phyloP scores from a whole-genome alignment of 2,329 filamentous ascomycete species.

The Epichloe festucae region DNA sequence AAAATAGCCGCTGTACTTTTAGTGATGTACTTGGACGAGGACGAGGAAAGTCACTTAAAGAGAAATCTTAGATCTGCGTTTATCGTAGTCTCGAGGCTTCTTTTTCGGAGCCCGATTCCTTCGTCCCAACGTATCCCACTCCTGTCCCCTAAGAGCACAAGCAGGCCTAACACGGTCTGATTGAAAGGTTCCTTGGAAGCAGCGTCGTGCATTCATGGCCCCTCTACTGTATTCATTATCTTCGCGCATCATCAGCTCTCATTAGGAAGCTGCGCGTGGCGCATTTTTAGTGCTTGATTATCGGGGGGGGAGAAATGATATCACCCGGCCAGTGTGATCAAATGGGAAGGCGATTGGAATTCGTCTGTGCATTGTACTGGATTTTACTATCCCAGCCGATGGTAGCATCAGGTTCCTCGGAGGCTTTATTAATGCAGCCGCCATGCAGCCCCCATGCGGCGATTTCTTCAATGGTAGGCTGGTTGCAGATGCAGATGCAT shows the following conservation, averaged over 20 bases:
- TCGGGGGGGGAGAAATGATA: background rate
- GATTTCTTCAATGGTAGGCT: conserved; percentile 4
- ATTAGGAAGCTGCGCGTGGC: background rate
- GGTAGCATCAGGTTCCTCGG: background rate
- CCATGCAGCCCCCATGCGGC: background rate
- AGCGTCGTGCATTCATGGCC: background rate
- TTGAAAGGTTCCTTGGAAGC: background rate
- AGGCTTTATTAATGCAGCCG: background rate
- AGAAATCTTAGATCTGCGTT: too few species aligned
- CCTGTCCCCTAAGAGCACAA: too few species aligned
- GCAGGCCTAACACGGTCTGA: too few species aligned
- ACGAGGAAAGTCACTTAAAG: background rate
- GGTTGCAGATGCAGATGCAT: background rate
- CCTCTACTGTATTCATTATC: too few species aligned
- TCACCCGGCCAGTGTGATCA: background rate
- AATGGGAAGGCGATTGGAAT: background rate
- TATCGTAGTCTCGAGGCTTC: too few species aligned
- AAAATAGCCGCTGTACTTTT: background rate
- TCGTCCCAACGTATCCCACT: background rate
- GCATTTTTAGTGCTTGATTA: background rate
- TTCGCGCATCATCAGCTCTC: background rate
- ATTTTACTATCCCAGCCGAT: background rate
- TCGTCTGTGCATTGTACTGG: background rate
- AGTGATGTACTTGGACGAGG: background rate
- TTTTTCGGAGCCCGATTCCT: background rate